Evolutionary conservation across 768 basidiomycete species (phyloP).

Genomic region (Ramaria rubella): DNA sequence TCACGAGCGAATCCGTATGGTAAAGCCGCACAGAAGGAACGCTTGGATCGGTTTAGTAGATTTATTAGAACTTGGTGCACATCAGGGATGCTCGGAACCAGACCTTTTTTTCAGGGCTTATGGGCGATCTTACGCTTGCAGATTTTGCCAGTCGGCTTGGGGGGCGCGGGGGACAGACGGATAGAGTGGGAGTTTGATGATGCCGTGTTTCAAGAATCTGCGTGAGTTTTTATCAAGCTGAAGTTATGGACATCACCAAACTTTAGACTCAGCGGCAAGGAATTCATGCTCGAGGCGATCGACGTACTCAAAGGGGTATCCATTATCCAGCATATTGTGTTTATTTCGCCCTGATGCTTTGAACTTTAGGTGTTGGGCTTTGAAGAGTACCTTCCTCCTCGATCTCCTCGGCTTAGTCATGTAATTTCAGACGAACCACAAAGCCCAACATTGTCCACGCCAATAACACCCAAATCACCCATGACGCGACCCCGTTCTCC

Average conservation of each 20-base stretch:
- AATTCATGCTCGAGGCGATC: conserved; percentile 90
- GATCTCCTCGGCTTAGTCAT: conserved; percentile 21
- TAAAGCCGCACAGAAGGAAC: conserved; percentile 64
- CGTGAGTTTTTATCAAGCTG: conserved; percentile 53
- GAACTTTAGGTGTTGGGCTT: conserved; percentile 55
- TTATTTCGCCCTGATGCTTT: conserved; percentile 32
- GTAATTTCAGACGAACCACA: conserved; percentile 2
- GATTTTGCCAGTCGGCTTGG: conserved; percentile 69
- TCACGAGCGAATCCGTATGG: conserved; percentile 61
- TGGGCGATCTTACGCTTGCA: conserved; percentile 82
- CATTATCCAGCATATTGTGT: background rate
- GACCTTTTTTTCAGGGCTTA: conserved; percentile 69
- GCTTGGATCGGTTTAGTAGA: conserved; percentile 64
- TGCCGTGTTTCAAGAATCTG: conserved; percentile 89
- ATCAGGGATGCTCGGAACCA: conserved; percentile 81
- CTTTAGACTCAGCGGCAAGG: conserved; percentile 61
- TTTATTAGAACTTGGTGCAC: conserved; percentile 83
- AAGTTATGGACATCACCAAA: conserved; percentile 15
- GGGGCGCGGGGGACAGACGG: conserved; percentile 66
- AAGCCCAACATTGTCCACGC: conserved; percentile 29
- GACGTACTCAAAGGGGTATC: conserved; percentile 84
- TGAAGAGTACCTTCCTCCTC: conserved; percentile 48
- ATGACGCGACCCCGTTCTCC: conserved; percentile 66
- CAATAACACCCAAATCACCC: conserved; percentile 38
- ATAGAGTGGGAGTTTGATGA: conserved; percentile 93